Evolutionary conservation across 441 rosid genomes (phyloP).

Genomic region (Euphorbia celastroides): DNA sequence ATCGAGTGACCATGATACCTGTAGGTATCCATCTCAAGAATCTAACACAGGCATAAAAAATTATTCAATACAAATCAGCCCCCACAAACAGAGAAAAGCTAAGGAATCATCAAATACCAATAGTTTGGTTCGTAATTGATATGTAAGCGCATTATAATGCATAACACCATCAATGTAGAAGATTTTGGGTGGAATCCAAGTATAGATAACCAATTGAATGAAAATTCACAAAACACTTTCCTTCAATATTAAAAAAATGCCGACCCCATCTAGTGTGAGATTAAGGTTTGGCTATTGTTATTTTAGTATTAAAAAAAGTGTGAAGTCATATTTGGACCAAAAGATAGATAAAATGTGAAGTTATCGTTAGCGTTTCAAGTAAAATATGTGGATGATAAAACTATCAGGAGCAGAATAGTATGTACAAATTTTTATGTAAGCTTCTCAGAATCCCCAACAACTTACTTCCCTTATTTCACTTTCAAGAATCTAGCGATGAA

Average conservation of each 20-base stretch:
- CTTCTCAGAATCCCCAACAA: neutral
- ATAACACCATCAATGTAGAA: neutral
- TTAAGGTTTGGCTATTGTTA: no score
- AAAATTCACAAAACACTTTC: slow-evolving; percentile 2
- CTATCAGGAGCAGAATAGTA: neutral
- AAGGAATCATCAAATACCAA: neutral
- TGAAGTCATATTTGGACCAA: neutral
- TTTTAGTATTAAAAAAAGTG: no score
- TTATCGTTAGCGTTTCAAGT: neutral
- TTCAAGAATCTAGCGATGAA: neutral
- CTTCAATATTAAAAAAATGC: neutral
- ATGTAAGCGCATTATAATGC: neutral
- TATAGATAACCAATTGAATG: no score
- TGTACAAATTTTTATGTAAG: neutral
- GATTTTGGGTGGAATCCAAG: no score
- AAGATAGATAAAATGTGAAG: neutral
- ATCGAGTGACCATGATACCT: slow-evolving; percentile 98
- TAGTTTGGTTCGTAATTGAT: neutral
- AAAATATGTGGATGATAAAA: neutral
- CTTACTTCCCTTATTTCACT: neutral
- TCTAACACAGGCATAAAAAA: slow-evolving; percentile 37
- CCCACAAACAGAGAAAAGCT: neutral
- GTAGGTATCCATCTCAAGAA: slow-evolving; percentile 98
- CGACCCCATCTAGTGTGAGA: no score
- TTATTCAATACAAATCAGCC: slow-evolving; percentile 1